Conservation (phyloP, 2,329 filamentous ascomycete species). For the Pseudogymnoascus sp. region DNA sequence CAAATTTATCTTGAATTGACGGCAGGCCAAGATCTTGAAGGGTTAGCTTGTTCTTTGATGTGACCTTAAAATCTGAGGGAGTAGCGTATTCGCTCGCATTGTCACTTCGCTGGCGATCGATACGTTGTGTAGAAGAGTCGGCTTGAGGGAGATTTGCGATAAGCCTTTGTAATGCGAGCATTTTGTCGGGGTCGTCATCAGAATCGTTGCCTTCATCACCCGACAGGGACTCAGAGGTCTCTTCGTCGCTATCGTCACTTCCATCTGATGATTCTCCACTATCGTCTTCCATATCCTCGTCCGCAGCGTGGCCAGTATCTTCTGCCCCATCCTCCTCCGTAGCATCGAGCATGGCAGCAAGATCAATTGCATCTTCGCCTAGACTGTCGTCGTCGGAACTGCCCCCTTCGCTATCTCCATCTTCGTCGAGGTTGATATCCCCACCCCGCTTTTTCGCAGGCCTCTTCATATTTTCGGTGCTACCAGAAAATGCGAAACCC, state of each 20-base stretch:
- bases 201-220: constrained; percentile 35
- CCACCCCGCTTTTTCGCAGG: constrained; percentile 38
- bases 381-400: constrained; percentile 64
- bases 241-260: constrained; percentile 47
- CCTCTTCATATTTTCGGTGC: constrained; percentile 43
- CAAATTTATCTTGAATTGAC: constrained; percentile 62
- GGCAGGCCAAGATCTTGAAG: constrained; percentile 67
- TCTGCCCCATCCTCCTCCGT: constrained; percentile 27
- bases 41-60: constrained; percentile 59
- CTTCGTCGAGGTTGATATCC: constrained; percentile 45
- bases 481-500: constrained; percentile 57
- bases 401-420: constrained; percentile 29
- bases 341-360: constrained; percentile 28
- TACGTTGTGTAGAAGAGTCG: constrained; percentile 25
- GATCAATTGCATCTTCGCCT: constrained; percentile 36
- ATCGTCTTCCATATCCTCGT: constrained; percentile 44
- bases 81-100: constrained; percentile 53
- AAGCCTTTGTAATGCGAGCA: constrained; percentile 59
- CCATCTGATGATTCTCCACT: constrained; percentile 42
- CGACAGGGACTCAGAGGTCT: constrained; percentile 41
- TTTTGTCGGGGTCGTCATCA: constrained; percentile 40
- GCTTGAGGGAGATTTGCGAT: constrained; percentile 54
- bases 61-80: constrained; percentile 52
- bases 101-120: constrained; percentile 27
- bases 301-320: constrained; percentile 34